Evolutionary conservation across 75 land plant genomes (phyloP).

Genomic region (Sequoiadendron giganteum): DNA sequence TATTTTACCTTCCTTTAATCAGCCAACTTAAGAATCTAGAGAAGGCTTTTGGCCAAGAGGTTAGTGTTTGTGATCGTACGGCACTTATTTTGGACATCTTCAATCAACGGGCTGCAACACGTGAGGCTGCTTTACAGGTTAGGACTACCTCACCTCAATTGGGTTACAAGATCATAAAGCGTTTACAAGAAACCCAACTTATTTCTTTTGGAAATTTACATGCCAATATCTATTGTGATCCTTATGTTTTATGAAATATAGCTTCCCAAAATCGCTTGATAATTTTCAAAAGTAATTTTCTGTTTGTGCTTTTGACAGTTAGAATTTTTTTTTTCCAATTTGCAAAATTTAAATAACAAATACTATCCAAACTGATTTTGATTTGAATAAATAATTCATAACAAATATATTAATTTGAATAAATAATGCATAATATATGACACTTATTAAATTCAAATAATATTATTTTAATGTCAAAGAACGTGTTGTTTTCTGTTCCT

Average conservation of each 20-base stretch:
- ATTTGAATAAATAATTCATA: too few relatives aligned
- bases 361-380: too few relatives aligned
- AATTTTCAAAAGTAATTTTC: too few relatives aligned
- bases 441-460: too few relatives aligned
- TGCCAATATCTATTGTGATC: neutral
- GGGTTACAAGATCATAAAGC: neutral
- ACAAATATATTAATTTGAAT: too few relatives aligned
- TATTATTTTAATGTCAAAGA: too few relatives aligned
- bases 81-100: slow-evolving; percentile 95
- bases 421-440: too few relatives aligned
- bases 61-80: slow-evolving; percentile 95
- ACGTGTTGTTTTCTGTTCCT: too few relatives aligned
- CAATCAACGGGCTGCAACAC: slow-evolving; percentile 93
- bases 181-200: neutral
- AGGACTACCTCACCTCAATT: neutral
- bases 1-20: neutral
- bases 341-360: too few relatives aligned
- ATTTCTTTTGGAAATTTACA: neutral
- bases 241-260: neutral
- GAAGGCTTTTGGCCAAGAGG: slow-evolving; percentile 88
- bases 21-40: slow-evolving; percentile 94
- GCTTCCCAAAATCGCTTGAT: too few relatives aligned
- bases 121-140: slow-evolving; percentile 93
- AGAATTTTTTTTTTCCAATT: too few relatives aligned
- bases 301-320: too few relatives aligned